Evolutionary conservation across 2,329 filamentous ascomycete species (phyloP).

Genomic region (Penicillium sp.): DNA sequence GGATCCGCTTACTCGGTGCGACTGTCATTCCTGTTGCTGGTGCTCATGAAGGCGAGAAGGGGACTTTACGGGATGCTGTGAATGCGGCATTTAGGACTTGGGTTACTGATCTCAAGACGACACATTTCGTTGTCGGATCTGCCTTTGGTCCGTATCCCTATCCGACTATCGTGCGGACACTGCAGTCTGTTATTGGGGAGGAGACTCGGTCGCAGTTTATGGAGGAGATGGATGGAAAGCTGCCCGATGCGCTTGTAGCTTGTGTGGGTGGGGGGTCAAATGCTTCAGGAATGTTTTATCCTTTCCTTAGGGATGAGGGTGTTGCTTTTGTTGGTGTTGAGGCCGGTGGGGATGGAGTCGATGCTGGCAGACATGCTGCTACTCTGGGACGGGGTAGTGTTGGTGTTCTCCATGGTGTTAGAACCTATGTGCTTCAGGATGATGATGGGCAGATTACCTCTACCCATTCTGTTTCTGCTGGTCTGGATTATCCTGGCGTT

Average conservation of each 20-base stretch:
- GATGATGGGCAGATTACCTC: conserved; percentile 84
- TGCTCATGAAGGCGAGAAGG: not conserved
- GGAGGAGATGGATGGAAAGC: conserved; percentile 68
- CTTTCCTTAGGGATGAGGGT: conserved; percentile 75
- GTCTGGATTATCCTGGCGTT: conserved; percentile 92
- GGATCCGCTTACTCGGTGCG: conserved; percentile 89
- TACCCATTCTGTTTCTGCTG: conserved; percentile 90
- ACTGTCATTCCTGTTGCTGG: conserved; percentile 75
- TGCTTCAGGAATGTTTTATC: conserved; percentile 94
- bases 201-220: conserved; percentile 79
- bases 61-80: conserved; percentile 77
- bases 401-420: conserved; percentile 91
- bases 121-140: conserved; percentile 94
- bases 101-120: conserved; percentile 84
- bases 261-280: conserved; percentile 94
- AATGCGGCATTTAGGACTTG: conserved; percentile 90
- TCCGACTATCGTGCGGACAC: conserved; percentile 88
- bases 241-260: conserved; percentile 93
- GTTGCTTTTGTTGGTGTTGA: conserved; percentile 91
- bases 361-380: conserved; percentile 77
- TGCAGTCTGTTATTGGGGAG: conserved; percentile 76
- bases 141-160: conserved; percentile 95
- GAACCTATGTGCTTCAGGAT: conserved; percentile 90
- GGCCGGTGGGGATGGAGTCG: conserved; percentile 83
- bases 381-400: conserved; percentile 79